Evolutionary conservation across 202 grass and related monocot species (phyloP), one percentile per base, ranked within the genome.

Genomic region (Musa balbisiana): DNA sequence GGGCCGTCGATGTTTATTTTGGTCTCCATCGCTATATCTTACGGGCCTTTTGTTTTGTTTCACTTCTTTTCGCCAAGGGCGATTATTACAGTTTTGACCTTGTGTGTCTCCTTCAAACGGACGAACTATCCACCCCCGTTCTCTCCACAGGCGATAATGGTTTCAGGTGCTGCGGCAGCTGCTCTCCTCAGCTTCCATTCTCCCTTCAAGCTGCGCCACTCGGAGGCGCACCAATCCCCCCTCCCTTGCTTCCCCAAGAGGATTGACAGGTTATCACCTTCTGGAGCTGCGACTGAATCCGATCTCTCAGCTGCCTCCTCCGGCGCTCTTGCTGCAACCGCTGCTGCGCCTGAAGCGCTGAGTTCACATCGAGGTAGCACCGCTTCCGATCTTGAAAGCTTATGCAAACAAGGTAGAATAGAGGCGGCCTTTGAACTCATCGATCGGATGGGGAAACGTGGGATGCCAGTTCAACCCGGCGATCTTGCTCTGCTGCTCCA

Each of bases 401-500:
- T 89, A 15, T 75, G 86, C 71, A 24, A 71, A 24, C 64, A 84
- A 71, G 67, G 63, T 64, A 71, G 79, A n/a, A 69, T 74, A 0
- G 67, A 87, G 54, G 73, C 63, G 1, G 86, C 88, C 59, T 64
- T 89, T 63, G 83, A 64, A 8, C 62, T 91, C 72, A 59, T 85
- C 68, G 90, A 93, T 53, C 52, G 89, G 87, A 75, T 89, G 88
- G 72, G 81, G 21, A 21, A 3, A 3, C 52, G 70, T 68, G 67
- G 79, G 9, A 23, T 14, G 12, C 9, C 53, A 15, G 24, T 17
- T 33, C 50, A 62, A 62, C 79, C 86, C 52, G 64, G 74, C 2
- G 81, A 80, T 10, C 82, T 86, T 4, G 49, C 73, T 67, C 56
- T 81, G 0, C 74, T 93, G 2, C 67, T 93, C 49, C 83, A 87